Percentiles rank a stretch among this genome's conserved stretches.
phyloP scores from a whole-genome alignment of 1,284 basidiomycete genomes.

The Cryptococcus sp. region DNA sequence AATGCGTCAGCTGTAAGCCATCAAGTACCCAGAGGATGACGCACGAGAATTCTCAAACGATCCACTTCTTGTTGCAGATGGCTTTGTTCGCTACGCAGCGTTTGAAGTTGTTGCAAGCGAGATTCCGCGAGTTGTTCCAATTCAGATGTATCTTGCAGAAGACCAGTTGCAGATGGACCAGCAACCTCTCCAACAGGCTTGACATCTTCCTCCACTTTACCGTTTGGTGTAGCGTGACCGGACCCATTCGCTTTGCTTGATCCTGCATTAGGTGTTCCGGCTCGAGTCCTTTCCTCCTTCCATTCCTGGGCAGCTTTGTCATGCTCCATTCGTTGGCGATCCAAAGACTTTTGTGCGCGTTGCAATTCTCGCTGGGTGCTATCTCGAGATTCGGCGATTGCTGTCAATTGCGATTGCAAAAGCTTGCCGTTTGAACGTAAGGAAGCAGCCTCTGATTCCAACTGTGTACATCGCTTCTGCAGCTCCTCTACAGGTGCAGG shows the following conservation, averaged over 20 bases:
- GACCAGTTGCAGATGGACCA: slow-evolving; percentile 15
- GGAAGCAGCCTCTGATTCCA: slow-evolving; percentile 45
- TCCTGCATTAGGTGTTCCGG: slow-evolving; percentile 43
- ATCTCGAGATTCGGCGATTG: slow-evolving; percentile 61
- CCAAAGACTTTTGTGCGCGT: slow-evolving; percentile 68
- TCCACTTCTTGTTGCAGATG: slow-evolving; percentile 42
- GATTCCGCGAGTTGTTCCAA: slow-evolving; percentile 36
- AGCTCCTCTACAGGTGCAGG: slow-evolving; percentile 32
- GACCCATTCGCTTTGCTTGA: slow-evolving; percentile 58
- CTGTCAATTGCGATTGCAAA: slow-evolving; percentile 62
- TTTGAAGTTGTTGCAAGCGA: slow-evolving; percentile 34
- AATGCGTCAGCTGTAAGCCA: neutral
- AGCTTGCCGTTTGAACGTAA: slow-evolving; percentile 59
- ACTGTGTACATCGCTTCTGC: slow-evolving; percentile 26
- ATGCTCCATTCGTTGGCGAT: slow-evolving; percentile 68
- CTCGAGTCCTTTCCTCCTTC: slow-evolving; percentile 52
- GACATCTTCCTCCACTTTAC: slow-evolving; percentile 28
- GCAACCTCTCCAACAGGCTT: slow-evolving; percentile 9
- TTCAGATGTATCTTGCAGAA: slow-evolving; percentile 37
- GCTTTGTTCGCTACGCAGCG: slow-evolving; percentile 32
- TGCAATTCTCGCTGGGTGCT: slow-evolving; percentile 62
- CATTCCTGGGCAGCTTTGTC: slow-evolving; percentile 57
- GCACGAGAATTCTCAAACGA: slow-evolving; percentile 29
- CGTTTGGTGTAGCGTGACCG: slow-evolving; percentile 58
- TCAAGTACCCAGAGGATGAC: slow-evolving; percentile 4